These are phyloP conservation scores for Aureobasidium musti DNA, from an alignment of 2,329 filamentous ascomycete species.

Conservation along the genomic window DNA sequence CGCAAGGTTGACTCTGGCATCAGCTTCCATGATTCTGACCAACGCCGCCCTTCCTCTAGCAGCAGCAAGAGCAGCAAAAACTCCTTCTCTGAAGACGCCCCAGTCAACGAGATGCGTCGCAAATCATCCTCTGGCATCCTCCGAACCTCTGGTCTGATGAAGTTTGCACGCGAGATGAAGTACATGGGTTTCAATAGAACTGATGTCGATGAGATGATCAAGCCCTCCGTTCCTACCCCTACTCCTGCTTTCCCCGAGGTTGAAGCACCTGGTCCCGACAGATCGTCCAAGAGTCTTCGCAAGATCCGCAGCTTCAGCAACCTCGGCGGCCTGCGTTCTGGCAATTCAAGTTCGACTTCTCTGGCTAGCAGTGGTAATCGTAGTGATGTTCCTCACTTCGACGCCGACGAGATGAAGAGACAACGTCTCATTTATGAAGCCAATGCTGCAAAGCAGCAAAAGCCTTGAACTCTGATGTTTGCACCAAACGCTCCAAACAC, in stretches of 20 bases:
- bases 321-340: constrained; percentile 38
- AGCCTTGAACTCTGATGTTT: not conserved
- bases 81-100: constrained; percentile 34
- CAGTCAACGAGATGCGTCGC: constrained; percentile 33
- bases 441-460: constrained; percentile 33
- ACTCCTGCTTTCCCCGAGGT: constrained; percentile 11
- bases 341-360: constrained; percentile 38
- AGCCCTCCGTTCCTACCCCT: constrained; percentile 15
- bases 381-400: constrained; percentile 46
- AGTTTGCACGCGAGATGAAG: constrained; percentile 60
- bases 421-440: constrained; percentile 53
- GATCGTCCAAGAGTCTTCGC: constrained; percentile 37
- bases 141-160: constrained; percentile 57
- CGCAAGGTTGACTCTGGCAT: constrained; percentile 66
- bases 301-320: constrained; percentile 44
- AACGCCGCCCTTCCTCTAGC: constrained; percentile 43
- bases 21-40: constrained; percentile 53
- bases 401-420: constrained; percentile 53
- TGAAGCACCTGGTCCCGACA: not conserved
- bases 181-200: constrained; percentile 58
- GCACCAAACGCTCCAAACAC: not conserved
- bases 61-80: constrained; percentile 33
- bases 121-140: constrained; percentile 33
- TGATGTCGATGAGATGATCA: constrained; percentile 54
- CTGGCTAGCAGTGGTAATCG: constrained; percentile 41